Base-by-base conservation (phyloP, 176 grass and related monocot species). In the Pontederia crassipes region DNA sequence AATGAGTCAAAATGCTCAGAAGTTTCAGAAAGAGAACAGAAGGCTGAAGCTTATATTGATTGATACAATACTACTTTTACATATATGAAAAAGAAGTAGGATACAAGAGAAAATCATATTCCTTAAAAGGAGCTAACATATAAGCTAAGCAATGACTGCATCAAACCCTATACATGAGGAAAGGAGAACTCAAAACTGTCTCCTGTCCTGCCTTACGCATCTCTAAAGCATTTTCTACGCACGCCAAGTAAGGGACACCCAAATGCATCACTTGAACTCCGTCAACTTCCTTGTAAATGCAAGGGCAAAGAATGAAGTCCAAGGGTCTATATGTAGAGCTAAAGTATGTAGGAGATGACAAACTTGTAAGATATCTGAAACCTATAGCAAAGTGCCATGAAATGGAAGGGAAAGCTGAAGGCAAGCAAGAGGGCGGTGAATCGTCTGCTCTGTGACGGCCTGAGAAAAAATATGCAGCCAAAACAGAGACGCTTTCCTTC, bases 381-480 rank as follows among this genome's bases (percentile, higher is more conserved):
- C 54, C 17, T 10, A 15, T 2, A 56, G 32, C 14, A 17, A 54
- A 16, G 17, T 8, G 50, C 11, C 2, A 52, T 7, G 15, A 15
- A 52, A 15, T 13, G 50, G 12, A 15, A 52, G 50, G 50, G 15
- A 15, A 52, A 15, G 2, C 12, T 13, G 50, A 52, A 15, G 15
- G 50, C 50, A 52, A 52, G 50, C 17, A 16, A 9, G 54, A 18
- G 20, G 9, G 11, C 17, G 2, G 15, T 18, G 54, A 56, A n/a
- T 17, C 20, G 4, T 26, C 54, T 56, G 17, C 15, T n/a, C 27
- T 18, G 65, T 9, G 45, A 7, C 26, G 66, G 66, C 66, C 16
- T 69, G 53, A 57, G 20, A 69, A 69, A 56, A 69, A 64, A 48
- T 57, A 48, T 57, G 66, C 53, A 48, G 66, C 53, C 66, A 57